Evolutionary conservation across 208 protist species (phyloP), one percentile per base, ranked within the genome.

Genomic region (Acanthamoeba polyphaga): DNA sequence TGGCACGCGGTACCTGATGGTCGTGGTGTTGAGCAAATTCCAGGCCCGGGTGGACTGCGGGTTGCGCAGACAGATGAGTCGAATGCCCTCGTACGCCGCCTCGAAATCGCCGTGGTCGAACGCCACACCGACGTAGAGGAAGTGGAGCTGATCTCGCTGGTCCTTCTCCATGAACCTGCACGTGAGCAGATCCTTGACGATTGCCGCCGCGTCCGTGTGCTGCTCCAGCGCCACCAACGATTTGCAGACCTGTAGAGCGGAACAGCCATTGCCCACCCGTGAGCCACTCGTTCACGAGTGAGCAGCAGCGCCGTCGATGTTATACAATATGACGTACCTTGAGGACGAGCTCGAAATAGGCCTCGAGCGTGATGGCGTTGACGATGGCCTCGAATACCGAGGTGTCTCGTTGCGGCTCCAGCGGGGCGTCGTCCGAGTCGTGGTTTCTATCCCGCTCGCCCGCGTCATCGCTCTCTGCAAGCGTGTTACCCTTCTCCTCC

Each of bases 301-400:
- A 82, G 15, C 24, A 66, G 60, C 60, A 29, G 1, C 60, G 22
- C 24, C 3, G 60, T n/a, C 60, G 9, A 4, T 9, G 22, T 66
- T 2, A 4, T 8, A n/a, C 22, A n/a, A n/a, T n/a, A n/a, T n/a
- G 60, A 8, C 60, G 10, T n/a, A 94, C 91, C 91, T 94, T 94
- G n/a, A 85, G 24, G 49, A 94, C 27, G 58, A 94, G 91, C 19
- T 94, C 91, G 43, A 78, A 85, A 70, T 66, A 94, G 32, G 15
- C 34, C 3, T 85, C 91, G 10, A 78, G 12, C 9, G 32, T 70
- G 38, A 94, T 72, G 68, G 72, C 72, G n/a, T 3, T n/a, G 7
- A 94, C 91, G 38, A 94, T 58, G 72, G 64, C 91, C 46, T 94
- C 91, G 32, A 84, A 64, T n/a, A 94, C 91, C 17, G 49, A 84